phyloP scores from a whole-genome alignment of 2,329 filamentous ascomycete genomes.

The Boeremia exigua region DNA sequence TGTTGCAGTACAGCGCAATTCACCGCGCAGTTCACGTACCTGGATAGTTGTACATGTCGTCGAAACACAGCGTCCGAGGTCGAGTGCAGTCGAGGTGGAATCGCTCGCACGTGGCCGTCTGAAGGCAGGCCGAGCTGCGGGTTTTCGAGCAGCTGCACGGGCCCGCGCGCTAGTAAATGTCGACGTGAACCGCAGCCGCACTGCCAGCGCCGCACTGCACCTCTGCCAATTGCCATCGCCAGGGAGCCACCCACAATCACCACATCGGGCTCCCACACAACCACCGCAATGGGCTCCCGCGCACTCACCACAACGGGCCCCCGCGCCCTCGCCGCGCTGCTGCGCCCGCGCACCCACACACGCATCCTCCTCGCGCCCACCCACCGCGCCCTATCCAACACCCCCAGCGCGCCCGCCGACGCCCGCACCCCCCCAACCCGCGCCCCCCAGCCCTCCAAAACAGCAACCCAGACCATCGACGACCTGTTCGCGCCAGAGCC shows the following conservation, averaged over 20 bases:
- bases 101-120: too few relatives aligned
- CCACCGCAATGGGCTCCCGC: slow-evolving; percentile 36
- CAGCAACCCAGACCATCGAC: slow-evolving; percentile 29
- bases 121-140: too few relatives aligned
- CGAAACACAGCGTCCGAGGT: too few relatives aligned
- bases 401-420: slow-evolving; percentile 3
- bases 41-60: slow-evolving; percentile 47
- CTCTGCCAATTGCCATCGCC: too few relatives aligned
- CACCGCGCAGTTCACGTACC: too few relatives aligned
- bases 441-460: too few relatives aligned
- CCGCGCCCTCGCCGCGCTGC: too few relatives aligned
- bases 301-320: too few relatives aligned
- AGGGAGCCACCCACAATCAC: too few relatives aligned
- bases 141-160: slow-evolving; percentile 20
- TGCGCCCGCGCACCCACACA: slow-evolving; percentile 38
- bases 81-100: too few relatives aligned
- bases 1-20: not conserved
- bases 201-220: too few relatives aligned
- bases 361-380: slow-evolving; percentile 26
- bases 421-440: slow-evolving; percentile 4
- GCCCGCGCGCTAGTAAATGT: slow-evolving; percentile 30
- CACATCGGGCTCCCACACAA: not conserved
- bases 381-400: not conserved
- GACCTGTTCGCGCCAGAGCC: slow-evolving; percentile 26
- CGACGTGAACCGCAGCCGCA: too few relatives aligned